Conservation (phyloP, 306 rosid genomes). For the Dalbergia oliveri region DNA sequence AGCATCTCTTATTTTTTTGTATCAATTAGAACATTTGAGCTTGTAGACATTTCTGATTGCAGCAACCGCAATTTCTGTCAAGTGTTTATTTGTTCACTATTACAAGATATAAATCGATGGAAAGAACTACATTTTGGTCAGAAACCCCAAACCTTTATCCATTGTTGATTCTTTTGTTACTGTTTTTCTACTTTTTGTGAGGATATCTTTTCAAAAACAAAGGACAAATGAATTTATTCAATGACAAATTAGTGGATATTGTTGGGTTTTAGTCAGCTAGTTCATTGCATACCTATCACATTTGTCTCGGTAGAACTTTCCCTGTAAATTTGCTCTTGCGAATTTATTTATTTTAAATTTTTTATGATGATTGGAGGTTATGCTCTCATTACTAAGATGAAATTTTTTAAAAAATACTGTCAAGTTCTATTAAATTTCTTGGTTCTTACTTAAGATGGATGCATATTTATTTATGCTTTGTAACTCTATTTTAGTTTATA, state of each 20-base stretch:
- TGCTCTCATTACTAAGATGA: background rate
- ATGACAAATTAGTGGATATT: slow-evolving; percentile 5
- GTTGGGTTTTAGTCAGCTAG: slow-evolving; percentile 11
- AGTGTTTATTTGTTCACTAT: slow-evolving; percentile 2
- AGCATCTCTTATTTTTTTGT: slow-evolving; percentile 4
- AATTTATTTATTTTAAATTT: slow-evolving; percentile 4
- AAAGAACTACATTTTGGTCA: slow-evolving; percentile 6
- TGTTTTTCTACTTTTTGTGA: slow-evolving; percentile 9
- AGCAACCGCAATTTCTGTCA: slow-evolving; percentile 13
- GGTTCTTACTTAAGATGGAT: background rate
- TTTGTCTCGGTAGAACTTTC: slow-evolving; percentile 23
- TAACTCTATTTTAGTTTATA: background rate
- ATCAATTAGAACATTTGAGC: slow-evolving; percentile 7
- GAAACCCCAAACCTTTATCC: slow-evolving; percentile 8
- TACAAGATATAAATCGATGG: background rate
- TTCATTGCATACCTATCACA: background rate
- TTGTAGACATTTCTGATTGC: background rate
- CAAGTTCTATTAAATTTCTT: slow-evolving; percentile 16
- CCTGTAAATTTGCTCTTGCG: slow-evolving; percentile 9
- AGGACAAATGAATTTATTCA: background rate
- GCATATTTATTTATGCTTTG: slow-evolving; percentile 35
- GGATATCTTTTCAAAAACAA: background rate
- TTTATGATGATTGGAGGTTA: background rate
- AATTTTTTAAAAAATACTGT: background rate
- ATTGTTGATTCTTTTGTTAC: slow-evolving; percentile 7